Conservation (phyloP, 2,329 filamentous ascomycete species). For the Aureobasidium sp. region DNA sequence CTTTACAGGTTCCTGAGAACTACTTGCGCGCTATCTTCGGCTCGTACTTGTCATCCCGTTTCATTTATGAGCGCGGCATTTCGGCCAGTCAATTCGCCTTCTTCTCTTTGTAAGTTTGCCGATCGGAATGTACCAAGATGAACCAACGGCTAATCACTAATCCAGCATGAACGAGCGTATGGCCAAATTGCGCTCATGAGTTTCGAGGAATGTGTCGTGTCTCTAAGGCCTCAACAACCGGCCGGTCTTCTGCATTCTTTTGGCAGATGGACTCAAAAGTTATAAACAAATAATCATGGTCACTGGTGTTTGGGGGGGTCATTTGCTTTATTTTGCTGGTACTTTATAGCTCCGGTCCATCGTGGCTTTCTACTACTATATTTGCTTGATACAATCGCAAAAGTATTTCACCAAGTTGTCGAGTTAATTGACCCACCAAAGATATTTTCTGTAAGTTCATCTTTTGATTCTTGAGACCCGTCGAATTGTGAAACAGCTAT, state of each 20-base stretch:
- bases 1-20: slow-evolving; percentile 65
- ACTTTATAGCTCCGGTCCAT: not conserved
- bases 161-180: slow-evolving; percentile 42
- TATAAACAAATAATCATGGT: slow-evolving; percentile 14
- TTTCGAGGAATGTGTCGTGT: not conserved
- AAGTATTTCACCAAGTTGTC: not conserved
- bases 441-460: not conserved
- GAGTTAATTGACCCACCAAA: not conserved
- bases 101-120: slow-evolving; percentile 43
- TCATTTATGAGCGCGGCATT: slow-evolving; percentile 93
- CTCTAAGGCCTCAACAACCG: not conserved
- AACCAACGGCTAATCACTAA: not conserved
- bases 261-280: slow-evolving; percentile 5
- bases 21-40: slow-evolving; percentile 95
- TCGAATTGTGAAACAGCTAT: not conserved
- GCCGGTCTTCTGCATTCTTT: slow-evolving; percentile 4
- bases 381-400: not conserved
- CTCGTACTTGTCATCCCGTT: slow-evolving; percentile 87
- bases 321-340: not conserved
- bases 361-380: not conserved
- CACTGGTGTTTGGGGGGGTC: not conserved
- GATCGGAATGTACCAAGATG: not conserved
- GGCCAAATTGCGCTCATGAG: slow-evolving; percentile 26
- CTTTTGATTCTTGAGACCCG: not conserved
- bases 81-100: slow-evolving; percentile 94